Evolutionary conservation across 2,329 filamentous ascomycete genomes (phyloP), one percentile per base, ranked within the genome.

Genomic region (Huntiella moniliformis): DNA sequence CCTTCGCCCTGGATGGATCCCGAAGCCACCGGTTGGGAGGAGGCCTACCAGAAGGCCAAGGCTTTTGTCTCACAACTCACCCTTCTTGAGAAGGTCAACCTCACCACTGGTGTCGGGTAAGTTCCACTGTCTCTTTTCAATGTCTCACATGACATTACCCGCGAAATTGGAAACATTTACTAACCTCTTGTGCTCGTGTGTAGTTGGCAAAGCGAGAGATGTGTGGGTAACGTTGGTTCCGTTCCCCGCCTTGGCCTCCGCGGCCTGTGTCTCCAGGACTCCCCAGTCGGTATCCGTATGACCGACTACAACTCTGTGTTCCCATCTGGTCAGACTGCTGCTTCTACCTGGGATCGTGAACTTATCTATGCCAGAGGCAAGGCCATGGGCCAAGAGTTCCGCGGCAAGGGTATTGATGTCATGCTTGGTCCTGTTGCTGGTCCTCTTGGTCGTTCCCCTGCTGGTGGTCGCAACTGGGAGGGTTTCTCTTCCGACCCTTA

Each of bases 91-190:
- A 95, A 94, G 65, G 85, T 96, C 61, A 96, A 96, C 60, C 60
- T 98, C 52, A 96, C 88, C 2, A 95, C 87, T 1, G 88, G 88
- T 60, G 74, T 81, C 52, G 86, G 86, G 73, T 88, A 63, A 60
- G 76, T 63, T 15, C n/a, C 4, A 28, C 22, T 7, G 22, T 28
- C 22, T 28, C 10, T 28, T 3, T 28, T 28, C 22, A 28, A 10
- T 28, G 22, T 28, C 22, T 28, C 22, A 28, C 22, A 3, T 28
- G 5, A 8, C 22, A 28, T 28, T 28, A 28, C 6, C 22, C 22
- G 22, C 22, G 22, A 28, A 28, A 28, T 28, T 28, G 6, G 22
- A 8, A 10, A 3, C 22, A 28, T 28, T 28, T 28, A 28, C 22
- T 28, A 28, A 28, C 22, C 22, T 28, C 22, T 28, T 41, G 3